These are phyloP conservation scores for Metschnikowia reukaufii DNA, from an alignment of 805 yeast species.

Conservation along the genomic window DNA sequence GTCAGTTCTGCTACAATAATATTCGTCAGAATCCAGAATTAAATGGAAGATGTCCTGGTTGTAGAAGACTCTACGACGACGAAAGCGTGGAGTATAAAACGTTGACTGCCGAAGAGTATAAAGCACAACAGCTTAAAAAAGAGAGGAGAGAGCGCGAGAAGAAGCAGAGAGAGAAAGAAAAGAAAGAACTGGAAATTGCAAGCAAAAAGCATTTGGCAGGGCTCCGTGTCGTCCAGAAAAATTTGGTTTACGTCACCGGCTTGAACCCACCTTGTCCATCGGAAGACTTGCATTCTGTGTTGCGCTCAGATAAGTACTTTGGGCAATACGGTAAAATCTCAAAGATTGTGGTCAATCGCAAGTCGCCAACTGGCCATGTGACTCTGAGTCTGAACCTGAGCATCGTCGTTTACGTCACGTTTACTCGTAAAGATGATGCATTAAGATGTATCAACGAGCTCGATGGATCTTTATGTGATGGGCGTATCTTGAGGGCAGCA, in stretches of 20 bases:
- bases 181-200: conserved; percentile 83
- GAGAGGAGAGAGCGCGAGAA: conserved; percentile 78
- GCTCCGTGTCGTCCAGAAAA: conserved; percentile 97
- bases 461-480: conserved; percentile 91
- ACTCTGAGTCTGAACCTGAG: conserved; percentile 57
- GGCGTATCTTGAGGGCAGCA: conserved; percentile 86
- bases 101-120: conserved; percentile 83
- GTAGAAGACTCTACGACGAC: conserved; percentile 92
- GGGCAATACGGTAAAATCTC: conserved; percentile 98
- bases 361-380: conserved; percentile 47
- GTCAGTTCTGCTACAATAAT: conserved; percentile 97
- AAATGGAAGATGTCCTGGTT: conserved; percentile 96
- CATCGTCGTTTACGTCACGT: conserved; percentile 93
- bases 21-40: conserved; percentile 93
- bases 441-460: conserved; percentile 88
- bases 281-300: conserved; percentile 76
- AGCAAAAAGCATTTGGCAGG: conserved; percentile 90
- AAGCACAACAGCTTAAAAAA: conserved; percentile 74
- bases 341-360: conserved; percentile 88
- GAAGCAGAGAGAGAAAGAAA: conserved; percentile 86
- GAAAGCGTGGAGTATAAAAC: conserved; percentile 85
- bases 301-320: conserved; percentile 88
- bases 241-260: conserved; percentile 94
- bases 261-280: conserved; percentile 81
- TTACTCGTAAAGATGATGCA: conserved; percentile 92